Evolutionary conservation across 1,284 basidiomycete genomes (phyloP), one percentile per base, ranked within the genome.

Genomic region (Malassezia caprae): DNA sequence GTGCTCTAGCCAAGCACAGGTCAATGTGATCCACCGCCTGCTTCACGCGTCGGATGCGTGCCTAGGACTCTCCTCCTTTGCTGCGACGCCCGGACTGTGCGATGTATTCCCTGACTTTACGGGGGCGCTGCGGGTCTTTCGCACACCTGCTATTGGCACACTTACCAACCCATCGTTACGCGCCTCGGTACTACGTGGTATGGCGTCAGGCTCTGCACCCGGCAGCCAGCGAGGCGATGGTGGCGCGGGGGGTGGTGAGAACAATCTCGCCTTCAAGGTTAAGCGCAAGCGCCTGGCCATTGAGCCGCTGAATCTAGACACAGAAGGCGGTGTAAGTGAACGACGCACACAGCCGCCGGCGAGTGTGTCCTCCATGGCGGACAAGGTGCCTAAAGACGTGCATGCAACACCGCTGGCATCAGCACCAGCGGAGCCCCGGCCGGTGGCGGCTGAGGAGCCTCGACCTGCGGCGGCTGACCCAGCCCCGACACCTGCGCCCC

Each of bases 191-290:
- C 44, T 70, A 40, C 56, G 68, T 19, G 68, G 68, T 6, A 70
- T 70, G 68, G 66, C 64, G 2, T 56, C 64, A 1, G 63, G 64
- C 3, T 48, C 56, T 0, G 51, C 60, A 2, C 42, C 47, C 4
- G 53, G 48, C 13, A 41, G n/a, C 2, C 40, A 43, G 13, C 57
- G 51, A 1, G 54, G 54, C 2, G 52, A 53, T 21, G 60, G 68
- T 13, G 86, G 88, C 13, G 90, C 77, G 13, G 79, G 79, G 0
- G 72, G 69, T 3, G 67, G 72, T 27, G 79, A 96, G 76, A 96
- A 96, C 76, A 96, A 96, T 67, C 80, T 98, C 15, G 90, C 87
- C 6, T 98, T 96, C 81, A 88, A 86, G 73, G 87, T 90, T 65
- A 91, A 85, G 68, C 80, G 91, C 59, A 90, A 88, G 72, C 78